These are phyloP conservation scores for Prinsepia uniflora DNA, from an alignment of 306 rosid species.

Conservation along the genomic window DNA sequence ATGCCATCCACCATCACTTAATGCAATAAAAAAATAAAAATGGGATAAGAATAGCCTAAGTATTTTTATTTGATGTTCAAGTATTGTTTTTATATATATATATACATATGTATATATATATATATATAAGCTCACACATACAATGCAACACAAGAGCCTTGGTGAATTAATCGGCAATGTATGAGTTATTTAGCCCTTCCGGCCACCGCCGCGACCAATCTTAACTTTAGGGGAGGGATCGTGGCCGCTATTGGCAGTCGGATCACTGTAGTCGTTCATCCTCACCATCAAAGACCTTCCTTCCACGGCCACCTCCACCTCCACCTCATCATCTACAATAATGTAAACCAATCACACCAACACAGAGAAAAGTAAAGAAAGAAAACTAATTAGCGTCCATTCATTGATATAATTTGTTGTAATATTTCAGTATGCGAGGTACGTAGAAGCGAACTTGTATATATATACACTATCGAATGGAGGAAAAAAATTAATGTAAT, in stretches of 20 bases:
- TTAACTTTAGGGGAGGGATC: slow-evolving; percentile 30
- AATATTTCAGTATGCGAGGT: too few species aligned
- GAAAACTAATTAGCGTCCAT: not conserved
- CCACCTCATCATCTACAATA: slow-evolving; percentile 8
- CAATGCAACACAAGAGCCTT: not conserved
- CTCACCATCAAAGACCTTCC: slow-evolving; percentile 34
- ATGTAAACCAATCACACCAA: not conserved
- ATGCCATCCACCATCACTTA: too few species aligned
- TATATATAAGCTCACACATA: not conserved
- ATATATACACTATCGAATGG: too few species aligned
- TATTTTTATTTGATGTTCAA: not conserved
- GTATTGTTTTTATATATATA: not conserved
- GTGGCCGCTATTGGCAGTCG: slow-evolving; percentile 49
- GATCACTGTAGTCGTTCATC: slow-evolving; percentile 39
- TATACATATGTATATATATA: too few species aligned
- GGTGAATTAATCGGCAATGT: not conserved
- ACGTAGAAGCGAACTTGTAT: too few species aligned
- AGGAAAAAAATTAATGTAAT: too few species aligned
- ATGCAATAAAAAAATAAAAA: too few species aligned
- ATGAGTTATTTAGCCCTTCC: not conserved
- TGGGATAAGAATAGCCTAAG: too few species aligned
- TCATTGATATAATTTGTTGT: too few species aligned
- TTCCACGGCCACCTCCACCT: not conserved
- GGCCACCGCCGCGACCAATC: not conserved
- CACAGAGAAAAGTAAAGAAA: not conserved